Conservation (phyloP, 2,329 filamentous ascomycete species). For the Claviceps monticola region DNA sequence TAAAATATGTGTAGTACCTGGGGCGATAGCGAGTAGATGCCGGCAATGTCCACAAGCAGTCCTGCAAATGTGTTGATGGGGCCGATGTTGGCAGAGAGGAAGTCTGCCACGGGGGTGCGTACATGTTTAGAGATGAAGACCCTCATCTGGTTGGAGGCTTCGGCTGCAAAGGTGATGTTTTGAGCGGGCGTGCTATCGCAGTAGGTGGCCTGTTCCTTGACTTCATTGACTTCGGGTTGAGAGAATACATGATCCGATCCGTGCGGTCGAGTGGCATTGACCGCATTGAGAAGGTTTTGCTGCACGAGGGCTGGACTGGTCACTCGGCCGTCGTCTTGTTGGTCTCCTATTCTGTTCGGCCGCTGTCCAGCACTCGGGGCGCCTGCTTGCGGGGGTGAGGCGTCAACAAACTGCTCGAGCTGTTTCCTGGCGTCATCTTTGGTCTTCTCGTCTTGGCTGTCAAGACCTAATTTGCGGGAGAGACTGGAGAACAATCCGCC, state of each 20-base stretch:
- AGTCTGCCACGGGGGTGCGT: slow-evolving; percentile 29
- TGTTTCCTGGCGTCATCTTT: slow-evolving; percentile 29
- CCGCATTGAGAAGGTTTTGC: slow-evolving; percentile 62
- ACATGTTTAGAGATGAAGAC: slow-evolving; percentile 54
- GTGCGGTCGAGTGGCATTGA: slow-evolving; percentile 64
- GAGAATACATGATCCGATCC: slow-evolving; percentile 62
- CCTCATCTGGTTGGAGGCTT: slow-evolving; percentile 57
- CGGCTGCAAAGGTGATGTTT: slow-evolving; percentile 57
- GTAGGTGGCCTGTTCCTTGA: slow-evolving; percentile 74
- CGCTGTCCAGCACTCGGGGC: not conserved
- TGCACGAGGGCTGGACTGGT: slow-evolving; percentile 48
- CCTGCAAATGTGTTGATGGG: slow-evolving; percentile 56
- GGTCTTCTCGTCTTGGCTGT: slow-evolving; percentile 26
- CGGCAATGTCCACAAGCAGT: slow-evolving; percentile 54
- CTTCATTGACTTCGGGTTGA: slow-evolving; percentile 53
- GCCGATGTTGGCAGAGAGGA: slow-evolving; percentile 46
- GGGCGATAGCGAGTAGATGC: slow-evolving; percentile 57
- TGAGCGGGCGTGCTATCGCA: slow-evolving; percentile 67
- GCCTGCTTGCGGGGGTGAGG: slow-evolving; percentile 11
- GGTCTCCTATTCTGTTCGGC: slow-evolving; percentile 4
- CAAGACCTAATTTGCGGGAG: slow-evolving; percentile 54
- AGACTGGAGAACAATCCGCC: slow-evolving; percentile 52
- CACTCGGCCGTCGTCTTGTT: slow-evolving; percentile 35
- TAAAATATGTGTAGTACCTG: slow-evolving; percentile 75
- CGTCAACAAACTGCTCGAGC: slow-evolving; percentile 28